Evolutionary conservation across 2,329 filamentous ascomycete genomes (phyloP).

Genomic region (Botrytis fabae): DNA sequence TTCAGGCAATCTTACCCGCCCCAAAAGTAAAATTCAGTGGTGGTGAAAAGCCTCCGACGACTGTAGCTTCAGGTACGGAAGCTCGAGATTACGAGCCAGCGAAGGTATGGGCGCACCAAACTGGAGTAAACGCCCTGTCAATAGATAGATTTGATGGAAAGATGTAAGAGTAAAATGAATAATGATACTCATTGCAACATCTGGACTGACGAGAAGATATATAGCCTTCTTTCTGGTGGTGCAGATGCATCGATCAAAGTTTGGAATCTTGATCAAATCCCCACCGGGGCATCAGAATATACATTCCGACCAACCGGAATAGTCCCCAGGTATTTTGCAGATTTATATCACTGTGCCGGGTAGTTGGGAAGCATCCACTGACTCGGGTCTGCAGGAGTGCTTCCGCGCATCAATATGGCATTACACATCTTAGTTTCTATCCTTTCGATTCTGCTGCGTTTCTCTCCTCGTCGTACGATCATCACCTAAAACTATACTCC

Average conservation of each 20-base stretch:
- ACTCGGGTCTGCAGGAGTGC: constrained; percentile 25
- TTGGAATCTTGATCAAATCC: constrained; percentile 76
- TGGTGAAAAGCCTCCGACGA: constrained; percentile 43
- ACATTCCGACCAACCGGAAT: constrained; percentile 56
- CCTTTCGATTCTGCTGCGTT: constrained; percentile 76
- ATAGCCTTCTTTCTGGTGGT: constrained; percentile 77
- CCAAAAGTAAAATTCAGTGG: constrained; percentile 71
- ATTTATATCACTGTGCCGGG: constrained; percentile 10
- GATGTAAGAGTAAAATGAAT: constrained; percentile 52
- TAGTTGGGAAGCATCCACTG: constrained; percentile 11
- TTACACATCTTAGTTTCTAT: constrained; percentile 76
- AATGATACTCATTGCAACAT: not conserved
- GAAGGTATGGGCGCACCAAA: constrained; percentile 64
- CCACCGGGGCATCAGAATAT: constrained; percentile 42
- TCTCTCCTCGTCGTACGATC: constrained; percentile 75
- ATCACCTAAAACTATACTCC: constrained; percentile 73
- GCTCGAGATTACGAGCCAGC: constrained; percentile 10
- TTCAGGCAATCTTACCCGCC: constrained; percentile 68
- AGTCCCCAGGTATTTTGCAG: constrained; percentile 45
- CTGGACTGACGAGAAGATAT: not conserved
- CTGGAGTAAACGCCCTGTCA: constrained; percentile 76
- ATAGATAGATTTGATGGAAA: constrained; percentile 77
- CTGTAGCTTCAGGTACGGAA: constrained; percentile 2
- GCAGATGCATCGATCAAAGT: constrained; percentile 81
- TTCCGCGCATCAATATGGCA: constrained; percentile 63